Evolutionary conservation across 805 yeast genomes (phyloP), one percentile per base, ranked within the genome.

Genomic region (Saccharomycopsis sp.): DNA sequence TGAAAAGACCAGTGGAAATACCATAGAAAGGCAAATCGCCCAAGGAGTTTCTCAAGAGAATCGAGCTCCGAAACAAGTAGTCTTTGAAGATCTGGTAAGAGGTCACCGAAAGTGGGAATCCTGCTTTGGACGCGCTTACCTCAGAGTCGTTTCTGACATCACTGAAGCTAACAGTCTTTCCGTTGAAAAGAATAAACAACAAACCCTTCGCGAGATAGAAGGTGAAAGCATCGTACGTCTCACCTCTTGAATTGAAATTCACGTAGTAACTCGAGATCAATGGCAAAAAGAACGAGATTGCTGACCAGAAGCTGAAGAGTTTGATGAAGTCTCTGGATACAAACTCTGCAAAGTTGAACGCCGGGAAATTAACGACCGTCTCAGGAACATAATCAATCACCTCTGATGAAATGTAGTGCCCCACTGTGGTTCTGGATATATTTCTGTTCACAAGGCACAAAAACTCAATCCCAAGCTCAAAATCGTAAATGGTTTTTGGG

Each of bases 221-320:
- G 53, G 76, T 70, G 61, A 82, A 75, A 48, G 87, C 86, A 67
- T 83, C 88, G 67, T 67, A 75, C 16, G 34, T 54, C 15, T 14
- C 12, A 20, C 51, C 52, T 24, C 34, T 18, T 16, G 60, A 60
- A 44, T 64, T 63, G 47, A 69, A 70, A 61, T 70, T 70, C 56
- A 70, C 59, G 63, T 68, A 69, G 57, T 65, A 69, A 24, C 69
- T 59, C 46, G 65, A 61, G 44, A 66, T 52, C 14, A 57, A 24
- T 50, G 72, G 73, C 4, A 64, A n/a, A 18, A 61, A 29, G 54
- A 46, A 16, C 4, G 58, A 57, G 21, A 61, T 50, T 2, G 37
- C 5, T 18, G 57, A 40, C 73, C 73, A 70, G n/a, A 66, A 57
- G 21, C 59, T 9, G 8, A 68, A 14, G 2, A 64, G 57, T 20